Evolutionary conservation across 2,329 filamentous ascomycete genomes (phyloP).

Genomic region (Colletotrichum tropicicola): DNA sequence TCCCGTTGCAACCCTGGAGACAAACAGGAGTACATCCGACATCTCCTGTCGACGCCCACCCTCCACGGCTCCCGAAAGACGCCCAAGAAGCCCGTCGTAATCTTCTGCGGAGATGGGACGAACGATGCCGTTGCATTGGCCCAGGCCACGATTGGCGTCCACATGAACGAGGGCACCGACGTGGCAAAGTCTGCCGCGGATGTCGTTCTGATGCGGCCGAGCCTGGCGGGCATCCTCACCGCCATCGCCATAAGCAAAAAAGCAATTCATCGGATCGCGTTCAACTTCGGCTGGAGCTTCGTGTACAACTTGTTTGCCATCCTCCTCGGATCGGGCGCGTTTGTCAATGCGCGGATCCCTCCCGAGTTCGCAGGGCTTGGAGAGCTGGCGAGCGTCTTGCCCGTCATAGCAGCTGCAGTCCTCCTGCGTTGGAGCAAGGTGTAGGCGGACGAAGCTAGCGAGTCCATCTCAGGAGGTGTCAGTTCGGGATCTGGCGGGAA

Average conservation of each 20-base stretch:
- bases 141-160: slow-evolving; percentile 75
- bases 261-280: slow-evolving; percentile 59
- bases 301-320: slow-evolving; percentile 77
- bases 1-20: slow-evolving; percentile 54
- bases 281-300: slow-evolving; percentile 77
- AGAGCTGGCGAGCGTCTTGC: slow-evolving; percentile 78
- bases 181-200: slow-evolving; percentile 75
- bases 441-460: slow-evolving; percentile 26
- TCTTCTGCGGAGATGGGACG: slow-evolving; percentile 82
- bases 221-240: slow-evolving; percentile 63
- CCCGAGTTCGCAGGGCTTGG: slow-evolving; percentile 75
- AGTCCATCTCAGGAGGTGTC: not conserved
- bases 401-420: slow-evolving; percentile 69
- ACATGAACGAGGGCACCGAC: slow-evolving; percentile 70
- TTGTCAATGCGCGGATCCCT: slow-evolving; percentile 61
- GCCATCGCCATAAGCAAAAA: slow-evolving; percentile 63
- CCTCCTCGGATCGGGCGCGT: slow-evolving; percentile 71
- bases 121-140: slow-evolving; percentile 81
- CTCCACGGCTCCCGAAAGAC: slow-evolving; percentile 1
- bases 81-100: slow-evolving; percentile 50
- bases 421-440: slow-evolving; percentile 51
- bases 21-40: slow-evolving; percentile 55
- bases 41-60: slow-evolving; percentile 39
- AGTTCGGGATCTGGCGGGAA: not conserved
- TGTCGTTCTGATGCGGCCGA: slow-evolving; percentile 70